Conservation (phyloP, 1,284 basidiomycete genomes). For the Cutaneotrichosporon sp. region DNA sequence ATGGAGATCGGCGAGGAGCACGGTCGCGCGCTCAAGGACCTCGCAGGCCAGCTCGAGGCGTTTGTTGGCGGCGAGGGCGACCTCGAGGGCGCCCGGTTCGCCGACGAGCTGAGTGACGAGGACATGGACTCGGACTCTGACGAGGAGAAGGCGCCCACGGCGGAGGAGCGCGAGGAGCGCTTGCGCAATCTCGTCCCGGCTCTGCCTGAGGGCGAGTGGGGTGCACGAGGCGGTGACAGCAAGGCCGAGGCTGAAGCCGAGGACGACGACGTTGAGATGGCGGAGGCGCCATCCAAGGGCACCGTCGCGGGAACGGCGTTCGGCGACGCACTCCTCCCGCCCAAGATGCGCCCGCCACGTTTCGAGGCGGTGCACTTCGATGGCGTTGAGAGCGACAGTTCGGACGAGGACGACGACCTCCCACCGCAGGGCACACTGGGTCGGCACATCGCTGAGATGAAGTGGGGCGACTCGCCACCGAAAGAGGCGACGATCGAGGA, state of each 20-base stretch:
- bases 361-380: constrained; percentile 77
- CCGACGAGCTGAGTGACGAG: constrained; percentile 62
- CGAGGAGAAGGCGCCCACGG: constrained; percentile 41
- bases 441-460: constrained; percentile 41
- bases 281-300: constrained; percentile 1
- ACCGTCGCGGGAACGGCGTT: constrained; percentile 15
- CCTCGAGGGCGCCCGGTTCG: constrained; percentile 79
- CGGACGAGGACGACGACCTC: constrained; percentile 62
- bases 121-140: constrained; percentile 41
- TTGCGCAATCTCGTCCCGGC: constrained; percentile 52
- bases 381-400: constrained; percentile 69
- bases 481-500: constrained; percentile 39
- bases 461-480: constrained; percentile 28
- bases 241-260: neutral
- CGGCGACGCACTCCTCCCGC: constrained; percentile 45
- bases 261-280: constrained; percentile 11
- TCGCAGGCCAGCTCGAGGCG: constrained; percentile 78
- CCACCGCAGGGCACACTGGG: constrained; percentile 42
- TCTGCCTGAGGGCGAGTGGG: constrained; percentile 54
- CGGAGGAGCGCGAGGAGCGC: constrained; percentile 42
- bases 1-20: constrained; percentile 58
- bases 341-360: constrained; percentile 65
- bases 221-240: constrained; percentile 29
- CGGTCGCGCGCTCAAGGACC: constrained; percentile 66
- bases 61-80: constrained; percentile 88